Evolutionary conservation across 768 basidiomycete species (phyloP).

Genomic region (Boletus sensibilis): DNA sequence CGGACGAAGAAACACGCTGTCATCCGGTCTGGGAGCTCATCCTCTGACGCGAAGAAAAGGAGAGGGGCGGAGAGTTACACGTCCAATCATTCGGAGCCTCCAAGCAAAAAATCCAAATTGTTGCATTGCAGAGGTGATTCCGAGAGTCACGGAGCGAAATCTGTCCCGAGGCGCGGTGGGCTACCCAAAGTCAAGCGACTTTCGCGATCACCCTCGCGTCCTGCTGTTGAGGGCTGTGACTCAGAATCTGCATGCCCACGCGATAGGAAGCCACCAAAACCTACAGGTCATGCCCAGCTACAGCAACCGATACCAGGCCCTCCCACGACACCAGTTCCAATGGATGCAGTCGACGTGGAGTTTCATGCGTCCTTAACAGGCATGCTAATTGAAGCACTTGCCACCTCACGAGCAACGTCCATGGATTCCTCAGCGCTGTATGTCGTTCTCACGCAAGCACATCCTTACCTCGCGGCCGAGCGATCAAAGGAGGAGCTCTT

Average conservation of each 20-base stretch:
- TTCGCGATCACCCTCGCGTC: slow-evolving; percentile 12
- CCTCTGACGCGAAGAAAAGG: not conserved
- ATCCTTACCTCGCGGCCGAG: slow-evolving; percentile 48
- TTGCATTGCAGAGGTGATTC: not conserved
- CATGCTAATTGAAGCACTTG: slow-evolving; percentile 69
- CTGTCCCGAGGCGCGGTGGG: not conserved
- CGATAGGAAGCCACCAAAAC: slow-evolving; percentile 6
- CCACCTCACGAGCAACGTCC: slow-evolving; percentile 68
- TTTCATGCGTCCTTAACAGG: slow-evolving; percentile 52
- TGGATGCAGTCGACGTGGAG: slow-evolving; percentile 19
- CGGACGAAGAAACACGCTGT: slow-evolving; percentile 8
- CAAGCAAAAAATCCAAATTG: slow-evolving; percentile 23
- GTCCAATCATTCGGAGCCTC: slow-evolving; percentile 9
- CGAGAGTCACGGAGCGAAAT: not conserved
- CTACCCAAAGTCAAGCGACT: not conserved
- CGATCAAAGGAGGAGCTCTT: slow-evolving; percentile 45
- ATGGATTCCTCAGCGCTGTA: slow-evolving; percentile 55
- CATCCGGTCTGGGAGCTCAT: not conserved
- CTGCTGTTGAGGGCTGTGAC: not conserved
- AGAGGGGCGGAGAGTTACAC: slow-evolving; percentile 1
- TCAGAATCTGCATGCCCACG: not conserved
- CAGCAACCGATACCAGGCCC: not conserved
- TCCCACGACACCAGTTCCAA: not conserved
- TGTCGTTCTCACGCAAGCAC: slow-evolving; percentile 49
- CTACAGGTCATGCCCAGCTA: not conserved